A percentile compares a stretch with the other conserved stretches of the same genome.
These are phyloP conservation scores for Alternaria alternata DNA, from an alignment of 2,329 filamentous ascomycete species.

Conservation along the genomic window DNA sequence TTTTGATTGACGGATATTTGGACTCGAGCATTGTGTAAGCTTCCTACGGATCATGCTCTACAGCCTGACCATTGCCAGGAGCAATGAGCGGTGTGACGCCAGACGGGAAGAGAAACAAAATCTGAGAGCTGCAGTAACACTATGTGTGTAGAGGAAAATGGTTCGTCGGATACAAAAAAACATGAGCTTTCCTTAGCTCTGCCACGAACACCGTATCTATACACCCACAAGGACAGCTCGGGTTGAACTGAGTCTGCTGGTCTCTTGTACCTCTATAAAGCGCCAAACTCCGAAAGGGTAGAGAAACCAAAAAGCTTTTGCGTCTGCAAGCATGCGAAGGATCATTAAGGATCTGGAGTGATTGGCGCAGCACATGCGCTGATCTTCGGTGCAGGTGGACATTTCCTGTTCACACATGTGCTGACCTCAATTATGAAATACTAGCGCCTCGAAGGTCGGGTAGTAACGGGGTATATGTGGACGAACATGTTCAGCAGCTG, in stretches of 20 bases:
- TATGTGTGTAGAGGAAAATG: not conserved
- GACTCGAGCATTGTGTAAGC: not conserved
- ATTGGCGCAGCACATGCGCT: conserved; percentile 9
- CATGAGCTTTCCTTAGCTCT: not conserved
- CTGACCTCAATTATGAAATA: not conserved
- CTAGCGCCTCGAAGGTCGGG: conserved; percentile 11
- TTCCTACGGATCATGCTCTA: not conserved
- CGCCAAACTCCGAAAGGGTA: conserved; percentile 4
- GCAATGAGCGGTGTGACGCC: conserved; percentile 1
- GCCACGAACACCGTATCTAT: not conserved
- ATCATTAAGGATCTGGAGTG: conserved; percentile 4
- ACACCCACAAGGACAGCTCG: not conserved
- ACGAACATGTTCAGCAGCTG: conserved; percentile 7
- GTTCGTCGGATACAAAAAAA: not conserved
- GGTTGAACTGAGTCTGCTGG: conserved; percentile 4
- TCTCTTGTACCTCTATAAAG: not conserved
- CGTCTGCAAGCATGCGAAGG: not conserved
- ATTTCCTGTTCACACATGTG: not conserved
- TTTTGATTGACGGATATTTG: conserved; percentile 3
- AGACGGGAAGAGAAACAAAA: not conserved
- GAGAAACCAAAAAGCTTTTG: not conserved
- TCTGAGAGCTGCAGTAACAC: not conserved
- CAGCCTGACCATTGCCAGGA: not conserved
- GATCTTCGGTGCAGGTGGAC: not conserved
- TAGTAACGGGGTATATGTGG: conserved; percentile 19